These are phyloP conservation scores for Saururus chinensis DNA, from an alignment of 164 flowering plant species.

Conservation along the genomic window DNA sequence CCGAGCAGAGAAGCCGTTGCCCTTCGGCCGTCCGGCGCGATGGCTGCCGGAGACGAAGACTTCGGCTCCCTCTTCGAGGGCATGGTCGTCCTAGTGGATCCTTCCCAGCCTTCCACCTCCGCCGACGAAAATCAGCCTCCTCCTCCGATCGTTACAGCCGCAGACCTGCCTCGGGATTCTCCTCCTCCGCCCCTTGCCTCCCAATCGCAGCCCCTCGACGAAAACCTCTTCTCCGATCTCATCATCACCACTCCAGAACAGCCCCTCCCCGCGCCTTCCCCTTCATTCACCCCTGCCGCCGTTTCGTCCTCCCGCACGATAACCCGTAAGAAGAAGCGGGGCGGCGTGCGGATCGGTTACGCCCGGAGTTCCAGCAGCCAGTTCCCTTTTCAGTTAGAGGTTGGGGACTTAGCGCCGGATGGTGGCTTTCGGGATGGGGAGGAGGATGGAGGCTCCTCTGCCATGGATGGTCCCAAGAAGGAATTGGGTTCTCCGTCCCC, in stretches of 20 bases:
- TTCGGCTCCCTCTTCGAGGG: slow-evolving; percentile 82
- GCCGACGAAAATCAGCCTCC: slow-evolving; percentile 1
- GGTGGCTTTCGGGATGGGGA: not conserved
- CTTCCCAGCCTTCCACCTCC: no score
- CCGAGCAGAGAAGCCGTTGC: no score
- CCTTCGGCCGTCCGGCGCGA: no score
- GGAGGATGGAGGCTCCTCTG: not conserved
- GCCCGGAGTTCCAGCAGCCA: slow-evolving; percentile 24
- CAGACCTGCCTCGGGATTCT: no score
- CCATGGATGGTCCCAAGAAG: no score
- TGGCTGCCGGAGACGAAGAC: no score
- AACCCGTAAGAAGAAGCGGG: slow-evolving; percentile 52
- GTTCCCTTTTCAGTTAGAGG: not conserved
- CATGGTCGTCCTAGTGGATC: slow-evolving; percentile 39
- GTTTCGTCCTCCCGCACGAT: slow-evolving; percentile 14
- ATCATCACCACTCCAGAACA: slow-evolving; percentile 23
- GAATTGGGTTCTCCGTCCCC: no score
- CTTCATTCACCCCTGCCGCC: not conserved
- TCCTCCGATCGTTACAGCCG: slow-evolving; percentile 1
- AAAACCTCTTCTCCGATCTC: slow-evolving; percentile 75
- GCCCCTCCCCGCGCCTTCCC: not conserved
- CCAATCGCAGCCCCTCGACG: slow-evolving; percentile 39
- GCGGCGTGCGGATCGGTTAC: slow-evolving; percentile 56
- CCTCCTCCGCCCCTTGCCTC: slow-evolving; percentile 12
- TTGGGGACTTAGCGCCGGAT: not conserved